A percentile compares a stretch with the other conserved stretches of the same genome.
phyloP scores from a whole-genome alignment of 2,329 filamentous ascomycete species.

The Magnaporthiopsis poae region DNA sequence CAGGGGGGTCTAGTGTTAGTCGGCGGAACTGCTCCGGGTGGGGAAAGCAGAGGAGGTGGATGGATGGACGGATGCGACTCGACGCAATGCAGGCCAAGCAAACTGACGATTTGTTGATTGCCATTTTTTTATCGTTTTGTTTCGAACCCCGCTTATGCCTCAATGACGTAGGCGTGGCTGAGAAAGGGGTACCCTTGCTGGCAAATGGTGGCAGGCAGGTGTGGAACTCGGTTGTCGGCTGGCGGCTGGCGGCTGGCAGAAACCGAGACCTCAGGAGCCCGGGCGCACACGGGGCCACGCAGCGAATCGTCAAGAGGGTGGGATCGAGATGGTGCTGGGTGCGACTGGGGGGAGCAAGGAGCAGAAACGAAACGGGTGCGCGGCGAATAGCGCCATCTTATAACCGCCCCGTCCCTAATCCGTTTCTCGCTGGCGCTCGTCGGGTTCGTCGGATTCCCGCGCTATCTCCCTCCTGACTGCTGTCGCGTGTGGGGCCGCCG shows the following conservation, averaged over 20 bases:
- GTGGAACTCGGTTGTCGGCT: not conserved
- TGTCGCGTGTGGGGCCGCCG: not conserved
- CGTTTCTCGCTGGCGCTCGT: not conserved
- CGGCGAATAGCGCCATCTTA: not conserved
- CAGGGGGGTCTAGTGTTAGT: not conserved
- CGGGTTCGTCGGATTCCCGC: not conserved
- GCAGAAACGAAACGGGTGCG: not conserved
- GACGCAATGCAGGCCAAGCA: not conserved
- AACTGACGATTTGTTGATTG: not conserved
- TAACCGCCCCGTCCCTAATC: not conserved
- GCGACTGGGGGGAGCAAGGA: too few species aligned
- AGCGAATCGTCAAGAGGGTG: too few species aligned
- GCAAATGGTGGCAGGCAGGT: not conserved
- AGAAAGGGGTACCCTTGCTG: not conserved
- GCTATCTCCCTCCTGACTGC: too few species aligned
- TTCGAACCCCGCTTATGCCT: not conserved
- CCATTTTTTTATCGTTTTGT: not conserved
- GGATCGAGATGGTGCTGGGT: too few species aligned
- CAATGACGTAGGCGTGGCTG: not conserved
- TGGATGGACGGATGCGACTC: not conserved
- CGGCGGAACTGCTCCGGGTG: not conserved
- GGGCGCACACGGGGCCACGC: too few species aligned
- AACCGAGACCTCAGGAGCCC: too few species aligned
- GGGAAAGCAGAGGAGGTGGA: not conserved
- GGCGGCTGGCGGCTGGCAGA: too few species aligned